A percentile compares a stretch with the other conserved stretches of the same genome.
Conservation (phyloP, 2,329 filamentous ascomycete species). For the Aureobasidium melanogenum region DNA sequence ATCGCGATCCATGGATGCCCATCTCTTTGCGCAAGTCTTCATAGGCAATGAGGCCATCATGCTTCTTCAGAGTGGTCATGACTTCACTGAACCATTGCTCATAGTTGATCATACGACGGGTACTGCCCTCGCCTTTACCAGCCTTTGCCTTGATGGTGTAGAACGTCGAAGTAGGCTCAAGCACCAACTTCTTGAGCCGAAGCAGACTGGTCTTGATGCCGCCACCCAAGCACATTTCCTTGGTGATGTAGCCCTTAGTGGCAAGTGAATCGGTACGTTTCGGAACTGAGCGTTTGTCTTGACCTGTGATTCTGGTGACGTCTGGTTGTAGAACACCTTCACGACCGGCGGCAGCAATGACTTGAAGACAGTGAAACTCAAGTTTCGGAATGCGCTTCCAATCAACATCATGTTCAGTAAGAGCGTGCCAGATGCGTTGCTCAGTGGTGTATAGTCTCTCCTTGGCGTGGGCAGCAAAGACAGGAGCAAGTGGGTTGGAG, state of each 20-base stretch:
- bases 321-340: slow-evolving; percentile 51
- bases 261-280: slow-evolving; percentile 49
- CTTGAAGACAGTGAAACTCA: slow-evolving; percentile 49
- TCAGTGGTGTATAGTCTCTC: slow-evolving; percentile 43
- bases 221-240: slow-evolving; percentile 40
- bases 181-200: slow-evolving; percentile 42
- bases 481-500: slow-evolving; percentile 11
- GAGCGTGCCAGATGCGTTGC: slow-evolving; percentile 50
- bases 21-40: slow-evolving; percentile 44
- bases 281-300: slow-evolving; percentile 58
- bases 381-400: slow-evolving; percentile 42
- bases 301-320: slow-evolving; percentile 45
- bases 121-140: slow-evolving; percentile 1
- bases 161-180: slow-evolving; percentile 13
- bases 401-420: slow-evolving; percentile 53
- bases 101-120: slow-evolving; percentile 29
- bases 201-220: slow-evolving; percentile 48
- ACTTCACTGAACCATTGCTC: slow-evolving; percentile 41
- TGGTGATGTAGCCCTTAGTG: slow-evolving; percentile 53
- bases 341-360: slow-evolving; percentile 47
- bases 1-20: slow-evolving; percentile 24
- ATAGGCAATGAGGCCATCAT: slow-evolving; percentile 42
- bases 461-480: slow-evolving; percentile 4
- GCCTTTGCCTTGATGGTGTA: slow-evolving; percentile 8
- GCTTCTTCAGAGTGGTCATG: slow-evolving; percentile 41